A percentile compares a stretch with the other conserved stretches of the same genome.
Evolutionary conservation across 192 early-diverging fungal genomes (phyloP).

Genomic region (Rhizoclosmatium globosum): DNA sequence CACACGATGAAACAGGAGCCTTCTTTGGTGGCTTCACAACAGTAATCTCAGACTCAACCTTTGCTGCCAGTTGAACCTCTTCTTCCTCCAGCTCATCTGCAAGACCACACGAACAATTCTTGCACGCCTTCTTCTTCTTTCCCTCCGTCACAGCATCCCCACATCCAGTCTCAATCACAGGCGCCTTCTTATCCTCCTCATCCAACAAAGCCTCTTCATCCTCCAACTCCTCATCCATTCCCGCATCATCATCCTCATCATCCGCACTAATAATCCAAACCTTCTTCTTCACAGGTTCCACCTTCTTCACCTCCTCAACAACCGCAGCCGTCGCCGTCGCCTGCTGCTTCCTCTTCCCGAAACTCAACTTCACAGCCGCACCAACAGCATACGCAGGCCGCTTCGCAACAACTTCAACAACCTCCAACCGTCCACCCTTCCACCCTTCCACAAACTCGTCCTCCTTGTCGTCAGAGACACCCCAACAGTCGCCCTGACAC

Average conservation of each 20-base stretch:
- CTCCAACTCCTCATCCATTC: conserved; percentile 87
- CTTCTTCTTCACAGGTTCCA: conserved; percentile 46
- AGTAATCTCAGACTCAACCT: conserved; percentile 13
- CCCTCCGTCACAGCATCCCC: conserved; percentile 63
- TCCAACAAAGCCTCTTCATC: conserved; percentile 89
- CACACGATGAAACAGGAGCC: conserved; percentile 65
- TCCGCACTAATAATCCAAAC: conserved; percentile 81
- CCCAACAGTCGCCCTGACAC: conserved; percentile 51
- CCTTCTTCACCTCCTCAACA: conserved; percentile 24
- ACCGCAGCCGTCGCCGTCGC: conserved; percentile 1
- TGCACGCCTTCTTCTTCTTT: conserved; percentile 91
- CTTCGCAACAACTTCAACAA: conserved; percentile 59
- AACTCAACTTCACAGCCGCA: conserved; percentile 77
- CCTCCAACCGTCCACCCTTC: conserved; percentile 54
- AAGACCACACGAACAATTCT: conserved; percentile 95
- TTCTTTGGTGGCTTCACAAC: conserved; percentile 42
- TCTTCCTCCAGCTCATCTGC: conserved; percentile 74
- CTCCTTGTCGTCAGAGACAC: too few species aligned
- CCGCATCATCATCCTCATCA: conserved; percentile 78
- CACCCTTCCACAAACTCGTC: conserved; percentile 53
- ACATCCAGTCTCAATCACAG: conserved; percentile 41
- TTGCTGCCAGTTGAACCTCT: conserved; percentile 59
- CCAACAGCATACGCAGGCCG: conserved; percentile 91
- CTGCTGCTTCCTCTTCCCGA: conserved; percentile 71
- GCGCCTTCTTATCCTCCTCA: conserved; percentile 58